Conservation (phyloP, 2,329 filamentous ascomycete species). For the Paraphaeosphaeria sporulosa region DNA sequence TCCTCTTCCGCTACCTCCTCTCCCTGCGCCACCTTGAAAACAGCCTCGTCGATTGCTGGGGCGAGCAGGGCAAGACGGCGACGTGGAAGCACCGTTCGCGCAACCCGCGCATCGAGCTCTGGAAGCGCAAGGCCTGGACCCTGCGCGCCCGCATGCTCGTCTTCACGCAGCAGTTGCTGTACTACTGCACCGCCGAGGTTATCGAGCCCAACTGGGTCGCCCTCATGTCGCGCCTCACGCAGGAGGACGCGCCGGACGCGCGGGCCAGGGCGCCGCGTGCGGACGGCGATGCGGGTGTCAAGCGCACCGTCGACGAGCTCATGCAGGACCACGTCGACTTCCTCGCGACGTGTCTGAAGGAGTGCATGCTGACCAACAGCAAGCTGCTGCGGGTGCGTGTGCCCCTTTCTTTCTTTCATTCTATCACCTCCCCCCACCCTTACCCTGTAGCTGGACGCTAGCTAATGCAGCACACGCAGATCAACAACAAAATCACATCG, state of each 20-base stretch:
- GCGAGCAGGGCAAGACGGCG: slow-evolving; percentile 81
- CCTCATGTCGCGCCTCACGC: slow-evolving; percentile 81
- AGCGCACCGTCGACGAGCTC: slow-evolving; percentile 89
- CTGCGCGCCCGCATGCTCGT: slow-evolving; percentile 92
- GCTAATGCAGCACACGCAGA: slow-evolving; percentile 61
- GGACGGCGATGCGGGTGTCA: slow-evolving; percentile 54
- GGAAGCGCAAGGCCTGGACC: slow-evolving; percentile 93
- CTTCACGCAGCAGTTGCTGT: slow-evolving; percentile 94
- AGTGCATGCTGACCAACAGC: slow-evolving; percentile 98
- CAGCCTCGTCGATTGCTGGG: slow-evolving; percentile 86
- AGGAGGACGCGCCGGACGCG: slow-evolving; percentile 45
- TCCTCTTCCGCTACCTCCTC: slow-evolving; percentile 92
- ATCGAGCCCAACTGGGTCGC: slow-evolving; percentile 97
- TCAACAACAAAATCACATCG: slow-evolving; percentile 96
- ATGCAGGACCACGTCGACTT: slow-evolving; percentile 99
- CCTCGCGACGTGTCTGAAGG: slow-evolving; percentile 94
- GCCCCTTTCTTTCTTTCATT: slow-evolving; percentile 9
- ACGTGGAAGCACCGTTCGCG: slow-evolving; percentile 85
- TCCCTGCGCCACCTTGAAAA: slow-evolving; percentile 89
- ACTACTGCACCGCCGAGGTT: slow-evolving; percentile 96
- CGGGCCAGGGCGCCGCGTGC: slow-evolving; percentile 53
- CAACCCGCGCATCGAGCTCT: slow-evolving; percentile 78
- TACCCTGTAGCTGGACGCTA: not conserved
- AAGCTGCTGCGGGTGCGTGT: slow-evolving; percentile 82
- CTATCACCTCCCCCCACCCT: not conserved